Base-by-base conservation (phyloP, 306 rosid species). In the Hippophae gyantsensis region DNA sequence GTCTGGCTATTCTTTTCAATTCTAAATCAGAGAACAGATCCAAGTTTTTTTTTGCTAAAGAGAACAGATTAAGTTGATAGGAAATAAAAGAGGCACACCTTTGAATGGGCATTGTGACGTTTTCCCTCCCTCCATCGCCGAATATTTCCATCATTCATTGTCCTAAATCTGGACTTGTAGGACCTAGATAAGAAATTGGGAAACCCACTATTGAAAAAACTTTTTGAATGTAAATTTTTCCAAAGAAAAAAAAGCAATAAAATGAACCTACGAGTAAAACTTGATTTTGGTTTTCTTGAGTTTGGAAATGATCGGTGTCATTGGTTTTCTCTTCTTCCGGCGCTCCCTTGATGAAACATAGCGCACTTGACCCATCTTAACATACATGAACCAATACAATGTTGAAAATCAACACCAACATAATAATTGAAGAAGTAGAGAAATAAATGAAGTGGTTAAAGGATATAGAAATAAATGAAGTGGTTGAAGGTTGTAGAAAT, bases 101-200 rank as follows among this genome's bases (percentile, higher is more conserved):
- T 92, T 73, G 76, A 65, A 82, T 92, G 95, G 25, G 99, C 96
- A 62, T 92, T 87, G 80, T 87, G 99, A 53, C 95, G 90, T 67
- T 87, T 92, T 6, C 96, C 99, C 69, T 83, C 96, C 73, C 71
- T 85, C 89, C 99, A 82, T 18, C 96, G 96, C 67, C 90, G 77
- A 65, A 92, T 76, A 48, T 53, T 92, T 48, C 99, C 96, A 71
- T 92, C 98, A 60, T 69, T 85, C 95, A 85, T 62, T 32, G 66
- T 10, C 80, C 85, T 81, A 67, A 92, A 92, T 79, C 98, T 79
- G 43, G 75, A 79, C 76, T 87, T 85, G 66, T 67, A 87, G 56
- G 96, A 87, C 86, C 98, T 92, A 78, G 46, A 42, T 75, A 71
- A 9, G 43, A 73, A 43, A 54, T 43, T 27, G 42, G 52, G 60